Percentiles rank a stretch among this genome's conserved stretches.
phyloP scores from a whole-genome alignment of 805 yeast species.

The Candida silvicultrix region DNA sequence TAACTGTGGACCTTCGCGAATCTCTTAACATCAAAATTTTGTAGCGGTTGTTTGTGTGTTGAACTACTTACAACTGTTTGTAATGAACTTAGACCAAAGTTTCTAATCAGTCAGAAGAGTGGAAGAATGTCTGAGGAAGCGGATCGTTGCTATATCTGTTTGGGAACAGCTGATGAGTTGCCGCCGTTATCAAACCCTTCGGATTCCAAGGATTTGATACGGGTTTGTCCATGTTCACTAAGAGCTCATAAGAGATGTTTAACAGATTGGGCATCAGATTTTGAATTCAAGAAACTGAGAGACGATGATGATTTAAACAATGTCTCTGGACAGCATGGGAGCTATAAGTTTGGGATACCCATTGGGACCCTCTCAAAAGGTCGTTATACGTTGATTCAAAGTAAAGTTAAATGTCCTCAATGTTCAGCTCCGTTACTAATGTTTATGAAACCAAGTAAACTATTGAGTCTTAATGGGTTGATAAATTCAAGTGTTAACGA shows the following conservation, averaged over 20 bases:
- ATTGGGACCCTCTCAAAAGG: background rate
- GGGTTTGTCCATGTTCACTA: conserved; percentile 32
- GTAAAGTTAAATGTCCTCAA: conserved; percentile 29
- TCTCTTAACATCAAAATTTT: too few relatives aligned
- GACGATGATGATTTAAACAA: background rate
- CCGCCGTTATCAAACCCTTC: conserved; percentile 13
- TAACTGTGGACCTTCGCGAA: too few relatives aligned
- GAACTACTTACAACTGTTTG: too few relatives aligned
- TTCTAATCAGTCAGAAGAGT: too few relatives aligned
- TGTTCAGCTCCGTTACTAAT: conserved; percentile 27
- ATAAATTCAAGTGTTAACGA: conserved; percentile 11
- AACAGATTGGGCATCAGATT: conserved; percentile 28
- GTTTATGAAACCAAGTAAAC: conserved; percentile 12
- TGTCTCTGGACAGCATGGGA: too few relatives aligned
- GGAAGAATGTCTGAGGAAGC: conserved; percentile 17
- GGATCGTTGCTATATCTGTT: conserved; percentile 15
- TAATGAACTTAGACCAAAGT: too few relatives aligned
- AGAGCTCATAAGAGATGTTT: conserved; percentile 32
- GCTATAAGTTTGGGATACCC: background rate
- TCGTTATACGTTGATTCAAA: background rate
- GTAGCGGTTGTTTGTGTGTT: too few relatives aligned
- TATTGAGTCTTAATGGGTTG: conserved; percentile 9
- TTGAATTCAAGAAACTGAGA: conserved; percentile 19
- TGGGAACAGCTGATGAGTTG: conserved; percentile 8
- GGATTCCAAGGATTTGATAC: conserved; percentile 29